Base-by-base conservation (phyloP, 1,284 basidiomycete species). In the Rhodofomes roseus region DNA sequence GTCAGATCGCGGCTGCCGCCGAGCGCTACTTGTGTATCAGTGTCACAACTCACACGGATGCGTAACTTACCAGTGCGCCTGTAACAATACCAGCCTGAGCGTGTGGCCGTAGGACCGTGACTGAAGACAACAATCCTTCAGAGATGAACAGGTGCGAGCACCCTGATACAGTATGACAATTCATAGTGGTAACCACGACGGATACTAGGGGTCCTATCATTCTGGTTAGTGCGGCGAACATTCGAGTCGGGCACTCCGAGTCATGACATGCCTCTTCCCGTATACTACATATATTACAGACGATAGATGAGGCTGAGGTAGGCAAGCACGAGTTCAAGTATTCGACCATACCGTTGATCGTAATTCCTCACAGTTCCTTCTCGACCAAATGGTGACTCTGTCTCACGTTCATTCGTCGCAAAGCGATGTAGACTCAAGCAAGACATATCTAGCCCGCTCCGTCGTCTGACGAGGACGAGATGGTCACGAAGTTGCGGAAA, bases 221-320 rank as follows among this genome's bases (percentile, higher is more conserved):
- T 18, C n/a, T 48, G 46, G 46, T 48, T 6, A 48, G 46, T 16
- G 7, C 4, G 25, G 16, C 46, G 9, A 29, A 16, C 25, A 18
- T 25, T 11, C 6, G n/a, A n/a, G n/a, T n/a, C n/a, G n/a, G n/a
- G n/a, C n/a, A n/a, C n/a, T n/a, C 23, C 2, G 20, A 23, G 7
- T 23, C 5, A 8, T 44, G 29, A 25, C 4, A 25, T 16, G 23
- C 20, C 23, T 20, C 9, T 9, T 4, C 44, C 12, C 11, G 5
- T 44, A 7, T 50, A 31, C 16, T 6, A n/a, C 11, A 7, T 8
- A 9, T 34, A 25, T 23, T 34, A n/a, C 39, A 78, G 77, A 77
- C 76, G 1, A 79, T 78, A 66, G 76, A 79, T 55, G 77, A 78
- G 61, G 75, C 74, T 54, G 77, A 79, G 70, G 77, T 77, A 52